Evolutionary conservation across 257 asterid species (phyloP).

Genomic region (Handroanthus guayacan): DNA sequence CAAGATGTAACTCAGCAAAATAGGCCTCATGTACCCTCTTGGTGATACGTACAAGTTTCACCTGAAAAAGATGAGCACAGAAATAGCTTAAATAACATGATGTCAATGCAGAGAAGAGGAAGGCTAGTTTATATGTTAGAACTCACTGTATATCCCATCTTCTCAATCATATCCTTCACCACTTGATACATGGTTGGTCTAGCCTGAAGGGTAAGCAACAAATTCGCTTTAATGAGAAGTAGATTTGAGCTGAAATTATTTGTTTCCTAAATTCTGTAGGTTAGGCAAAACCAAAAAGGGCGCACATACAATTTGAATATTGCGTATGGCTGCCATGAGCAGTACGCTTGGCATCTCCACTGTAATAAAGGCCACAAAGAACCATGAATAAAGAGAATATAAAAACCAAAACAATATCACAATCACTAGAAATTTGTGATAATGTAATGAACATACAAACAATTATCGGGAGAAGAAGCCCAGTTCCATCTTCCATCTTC

Average conservation of each 20-base stretch:
- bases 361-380: slow-evolving; percentile 45
- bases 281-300: slow-evolving; percentile 26
- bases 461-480: slow-evolving; percentile 90
- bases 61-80: slow-evolving; percentile 52
- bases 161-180: slow-evolving; percentile 89
- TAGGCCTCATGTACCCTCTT: slow-evolving; percentile 98
- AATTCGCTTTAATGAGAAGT: slow-evolving; percentile 22
- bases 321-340: slow-evolving; percentile 96
- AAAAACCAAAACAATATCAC: not conserved
- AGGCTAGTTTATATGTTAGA: slow-evolving; percentile 2
- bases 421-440: slow-evolving; percentile 24
- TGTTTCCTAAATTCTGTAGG: not conserved
- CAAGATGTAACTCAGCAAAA: slow-evolving; percentile 82
- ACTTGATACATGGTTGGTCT: slow-evolving; percentile 97
- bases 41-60: slow-evolving; percentile 90
- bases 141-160: slow-evolving; percentile 94
- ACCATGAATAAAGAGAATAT: slow-evolving; percentile 2
- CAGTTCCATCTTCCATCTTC: slow-evolving; percentile 97
- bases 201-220: slow-evolving; percentile 57
- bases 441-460: slow-evolving; percentile 64
- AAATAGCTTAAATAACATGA: slow-evolving; percentile 22
- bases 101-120: slow-evolving; percentile 6
- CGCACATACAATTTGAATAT: slow-evolving; percentile 83
- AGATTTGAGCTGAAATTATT: not conserved
- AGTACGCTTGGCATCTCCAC: slow-evolving; percentile 99